Evolutionary conservation across 2,329 filamentous ascomycete species (phyloP), one percentile per base, ranked within the genome.

Genomic region (Hirsutella minnesotensis): DNA sequence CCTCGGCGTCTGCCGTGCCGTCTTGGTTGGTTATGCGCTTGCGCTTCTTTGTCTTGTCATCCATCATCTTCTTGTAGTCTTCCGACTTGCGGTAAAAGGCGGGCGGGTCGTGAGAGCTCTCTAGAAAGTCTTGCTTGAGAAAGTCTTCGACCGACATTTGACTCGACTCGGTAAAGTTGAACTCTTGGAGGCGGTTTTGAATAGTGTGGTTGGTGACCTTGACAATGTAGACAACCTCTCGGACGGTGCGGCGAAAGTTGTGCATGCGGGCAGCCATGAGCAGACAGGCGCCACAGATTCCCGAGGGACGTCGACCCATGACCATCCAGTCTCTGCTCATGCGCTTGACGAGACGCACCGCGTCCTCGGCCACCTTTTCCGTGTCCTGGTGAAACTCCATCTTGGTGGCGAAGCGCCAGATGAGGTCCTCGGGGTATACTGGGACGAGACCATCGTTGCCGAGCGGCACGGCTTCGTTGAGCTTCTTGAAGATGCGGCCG

Each of bases 311-410:
- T 55, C 92, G 84, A 53, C 92, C 92, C 58, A 89, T 87, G 38
- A 89, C 83, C 78, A 98, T 96, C 89, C 92, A 96, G 64, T 98
- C 92, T 42, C 86, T 75, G 50, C 86, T 89, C 92, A 98, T 96
- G 47, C 92, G 82, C 60, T 84, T 81, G 44, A 95, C 81, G 41
- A 98, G 83, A 43, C 84, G 80, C 44, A 89, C 81, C 7, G 92
- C 92, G 55, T 95, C 88, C 51, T 85, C 79, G 35, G 88, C 89
- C 13, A 98, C 88, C 51, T 84, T 83, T 58, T 84, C 81, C 15
- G 84, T 89, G 49, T 83, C 76, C 31, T 81, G 72, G 42, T 82
- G 86, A 54, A 98, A 98, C 57, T 98, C 90, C 41, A 98, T 81
- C 59, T 90, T 89, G 46, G 81, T 80, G 41, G 89, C 88, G 57